Evolutionary conservation across 2,329 filamentous ascomycete species (phyloP).

Genomic region (Diplodia intermedia): DNA sequence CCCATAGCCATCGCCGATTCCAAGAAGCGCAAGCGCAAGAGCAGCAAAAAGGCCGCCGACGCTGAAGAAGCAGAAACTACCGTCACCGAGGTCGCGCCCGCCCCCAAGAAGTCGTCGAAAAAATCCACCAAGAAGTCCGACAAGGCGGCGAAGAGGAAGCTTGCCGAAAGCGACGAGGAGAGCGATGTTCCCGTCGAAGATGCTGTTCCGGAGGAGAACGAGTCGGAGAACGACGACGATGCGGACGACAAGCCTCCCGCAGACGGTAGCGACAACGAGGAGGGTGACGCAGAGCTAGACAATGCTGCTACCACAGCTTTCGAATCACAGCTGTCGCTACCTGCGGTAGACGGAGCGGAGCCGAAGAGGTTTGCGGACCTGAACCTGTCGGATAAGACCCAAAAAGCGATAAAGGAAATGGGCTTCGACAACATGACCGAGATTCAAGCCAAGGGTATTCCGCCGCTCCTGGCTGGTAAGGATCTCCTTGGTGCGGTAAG

Average conservation of each 20-base stretch:
- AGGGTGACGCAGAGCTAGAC: conserved; percentile 43
- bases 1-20: conserved; percentile 47
- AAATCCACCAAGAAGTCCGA: conserved; percentile 45
- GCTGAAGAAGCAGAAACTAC: conserved; percentile 35
- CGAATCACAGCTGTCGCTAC: background rate
- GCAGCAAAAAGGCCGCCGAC: conserved; percentile 47
- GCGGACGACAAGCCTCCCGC: conserved; percentile 39
- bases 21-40: conserved; percentile 59
- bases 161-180: conserved; percentile 38
- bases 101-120: conserved; percentile 45
- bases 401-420: conserved; percentile 89
- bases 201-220: conserved; percentile 31
- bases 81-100: conserved; percentile 38
- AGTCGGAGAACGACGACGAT: conserved; percentile 33
- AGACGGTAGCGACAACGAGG: conserved; percentile 37
- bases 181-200: conserved; percentile 41
- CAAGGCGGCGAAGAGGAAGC: conserved; percentile 52
- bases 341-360: conserved; percentile 53
- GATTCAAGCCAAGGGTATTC: conserved; percentile 87
- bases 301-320: conserved; percentile 32
- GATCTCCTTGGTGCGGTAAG: conserved; percentile 81
- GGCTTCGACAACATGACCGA: conserved; percentile 94
- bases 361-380: conserved; percentile 80
- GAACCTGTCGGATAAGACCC: conserved; percentile 84
- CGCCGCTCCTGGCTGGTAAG: conserved; percentile 83